Conservation (phyloP, 768 basidiomycete species). For the Psilocybe azurescens region DNA sequence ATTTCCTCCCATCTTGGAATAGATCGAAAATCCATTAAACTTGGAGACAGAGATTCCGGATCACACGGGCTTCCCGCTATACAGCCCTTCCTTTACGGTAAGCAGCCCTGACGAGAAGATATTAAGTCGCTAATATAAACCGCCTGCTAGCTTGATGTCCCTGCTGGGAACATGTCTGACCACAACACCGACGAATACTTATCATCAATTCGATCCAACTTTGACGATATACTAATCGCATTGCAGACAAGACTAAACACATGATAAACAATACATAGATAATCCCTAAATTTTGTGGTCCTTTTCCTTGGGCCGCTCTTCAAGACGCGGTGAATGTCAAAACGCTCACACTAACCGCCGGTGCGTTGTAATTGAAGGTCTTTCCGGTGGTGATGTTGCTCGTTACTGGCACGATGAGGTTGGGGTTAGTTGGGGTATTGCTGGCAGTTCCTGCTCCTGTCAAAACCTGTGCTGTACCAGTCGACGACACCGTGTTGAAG, state of each 20-base stretch:
- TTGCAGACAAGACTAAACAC: slow-evolving; percentile 31
- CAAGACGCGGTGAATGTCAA: slow-evolving; percentile 35
- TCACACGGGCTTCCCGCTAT: slow-evolving; percentile 72
- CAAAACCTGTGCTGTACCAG: slow-evolving; percentile 46
- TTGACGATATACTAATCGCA: slow-evolving; percentile 35
- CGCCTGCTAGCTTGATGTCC: slow-evolving; percentile 61
- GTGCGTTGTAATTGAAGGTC: slow-evolving; percentile 60
- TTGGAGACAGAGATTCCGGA: slow-evolving; percentile 77
- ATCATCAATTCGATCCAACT: slow-evolving; percentile 44
- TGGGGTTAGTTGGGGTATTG: slow-evolving; percentile 34
- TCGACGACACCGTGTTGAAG: slow-evolving; percentile 50
- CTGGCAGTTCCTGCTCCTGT: slow-evolving; percentile 45
- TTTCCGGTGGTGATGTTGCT: slow-evolving; percentile 53
- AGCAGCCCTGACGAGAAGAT: background rate
- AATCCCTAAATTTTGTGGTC: too few relatives aligned
- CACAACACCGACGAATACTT: slow-evolving; percentile 70
- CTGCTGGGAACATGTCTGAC: slow-evolving; percentile 74
- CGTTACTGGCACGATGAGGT: slow-evolving; percentile 49
- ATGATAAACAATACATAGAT: background rate
- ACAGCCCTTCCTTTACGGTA: slow-evolving; percentile 78
- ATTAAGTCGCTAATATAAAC: too few relatives aligned
- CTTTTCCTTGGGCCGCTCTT: too few relatives aligned
- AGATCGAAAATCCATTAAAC: slow-evolving; percentile 62
- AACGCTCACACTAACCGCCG: slow-evolving; percentile 50
- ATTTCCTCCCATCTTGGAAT: background rate